phyloP scores from a whole-genome alignment of 495 filamentous ascomycete genomes.

The Neurospora sp. region DNA sequence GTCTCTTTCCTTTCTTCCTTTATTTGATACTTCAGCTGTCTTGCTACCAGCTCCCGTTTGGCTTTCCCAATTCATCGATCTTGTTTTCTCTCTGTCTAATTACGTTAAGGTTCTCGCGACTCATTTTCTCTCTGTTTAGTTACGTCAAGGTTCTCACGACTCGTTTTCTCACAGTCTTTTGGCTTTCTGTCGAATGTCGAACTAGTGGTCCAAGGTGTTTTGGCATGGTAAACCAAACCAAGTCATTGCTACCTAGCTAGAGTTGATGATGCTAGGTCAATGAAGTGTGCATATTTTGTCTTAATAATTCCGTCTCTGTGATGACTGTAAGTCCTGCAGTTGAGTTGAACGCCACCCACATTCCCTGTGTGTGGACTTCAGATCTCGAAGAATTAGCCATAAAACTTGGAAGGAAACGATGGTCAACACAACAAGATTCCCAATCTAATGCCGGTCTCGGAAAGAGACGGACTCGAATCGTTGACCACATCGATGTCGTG shows the following conservation, averaged over 20 bases:
- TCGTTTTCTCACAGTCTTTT: background rate
- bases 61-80: no score
- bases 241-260: background rate
- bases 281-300: background rate
- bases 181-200: background rate
- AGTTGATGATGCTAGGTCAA: background rate
- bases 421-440: no score
- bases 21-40: no score
- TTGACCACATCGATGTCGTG: background rate
- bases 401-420: background rate
- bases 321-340: background rate
- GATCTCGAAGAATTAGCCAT: background rate
- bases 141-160: background rate
- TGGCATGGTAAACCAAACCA: background rate
- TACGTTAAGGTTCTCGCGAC: background rate
- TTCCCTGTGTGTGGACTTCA: background rate
- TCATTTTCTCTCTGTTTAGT: no score
- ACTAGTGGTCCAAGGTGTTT: background rate
- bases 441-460: background rate
- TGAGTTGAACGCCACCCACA: background rate
- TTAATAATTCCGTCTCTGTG: background rate
- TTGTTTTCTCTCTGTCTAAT: no score
- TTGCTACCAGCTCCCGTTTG: no score
- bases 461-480: background rate
- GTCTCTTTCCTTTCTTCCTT: background rate